A percentile compares a stretch with the other conserved stretches of the same genome.
phyloP scores from a whole-genome alignment of 139 green algal genomes.

The Volvox africanus region DNA sequence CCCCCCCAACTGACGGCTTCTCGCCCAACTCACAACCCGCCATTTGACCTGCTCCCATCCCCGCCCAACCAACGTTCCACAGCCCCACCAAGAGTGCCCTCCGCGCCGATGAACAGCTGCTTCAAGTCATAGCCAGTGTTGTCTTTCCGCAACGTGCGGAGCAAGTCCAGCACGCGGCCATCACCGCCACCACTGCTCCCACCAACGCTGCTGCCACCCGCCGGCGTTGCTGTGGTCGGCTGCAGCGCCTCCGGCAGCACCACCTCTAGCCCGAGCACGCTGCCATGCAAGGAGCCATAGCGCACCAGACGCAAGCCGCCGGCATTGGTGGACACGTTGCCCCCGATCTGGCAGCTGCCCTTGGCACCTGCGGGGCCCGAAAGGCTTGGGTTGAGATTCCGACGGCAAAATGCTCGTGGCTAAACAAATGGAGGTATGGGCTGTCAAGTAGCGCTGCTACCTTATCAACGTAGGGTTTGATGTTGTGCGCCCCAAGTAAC shows the following conservation, averaged over 20 bases:
- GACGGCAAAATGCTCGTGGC: too few relatives aligned
- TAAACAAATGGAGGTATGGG: too few relatives aligned
- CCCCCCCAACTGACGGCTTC: not conserved
- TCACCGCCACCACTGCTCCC: not conserved
- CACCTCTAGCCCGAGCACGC: conserved; percentile 94
- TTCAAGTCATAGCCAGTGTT: conserved; percentile 99
- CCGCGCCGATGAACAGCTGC: conserved; percentile 97
- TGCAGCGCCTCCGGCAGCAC: conserved; percentile 81
- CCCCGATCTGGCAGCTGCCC: conserved; percentile 96
- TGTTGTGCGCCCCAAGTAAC: too few relatives aligned
- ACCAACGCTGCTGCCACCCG: not conserved
- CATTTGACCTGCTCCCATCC: not conserved
- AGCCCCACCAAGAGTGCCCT: conserved; percentile 91
- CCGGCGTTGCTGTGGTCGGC: not conserved
- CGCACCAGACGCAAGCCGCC: conserved; percentile 89
- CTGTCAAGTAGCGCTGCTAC: too few relatives aligned
- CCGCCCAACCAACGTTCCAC: not conserved
- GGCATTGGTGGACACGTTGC: conserved; percentile 98
- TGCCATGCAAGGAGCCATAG: conserved; percentile 94
- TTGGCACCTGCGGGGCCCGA: conserved; percentile 80
- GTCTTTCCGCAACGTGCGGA: conserved; percentile 92
- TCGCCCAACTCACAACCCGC: not conserved
- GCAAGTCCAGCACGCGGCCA: conserved; percentile 84
- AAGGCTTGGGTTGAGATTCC: not conserved
- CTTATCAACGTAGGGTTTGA: too few relatives aligned